Evolutionary conservation across 768 basidiomycete species (phyloP), one percentile per base, ranked within the genome.

Genomic region (Pholiota molesta): DNA sequence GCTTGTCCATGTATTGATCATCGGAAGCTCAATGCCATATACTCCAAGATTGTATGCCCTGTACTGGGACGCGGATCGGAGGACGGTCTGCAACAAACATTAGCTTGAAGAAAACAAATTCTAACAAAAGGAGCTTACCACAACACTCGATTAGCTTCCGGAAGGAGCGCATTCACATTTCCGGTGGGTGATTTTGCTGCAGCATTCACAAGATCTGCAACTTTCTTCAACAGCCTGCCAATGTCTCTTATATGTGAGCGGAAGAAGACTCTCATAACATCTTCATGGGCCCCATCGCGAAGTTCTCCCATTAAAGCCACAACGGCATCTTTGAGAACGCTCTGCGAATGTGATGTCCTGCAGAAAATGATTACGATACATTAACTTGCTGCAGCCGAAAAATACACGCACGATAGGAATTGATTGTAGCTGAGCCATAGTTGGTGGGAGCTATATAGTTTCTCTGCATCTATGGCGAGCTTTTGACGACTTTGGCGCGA

Each of bases 1-100:
- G 68, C 93, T 92, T 17, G 94, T 94, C 97, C 96, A 99, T 0
- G 92, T 88, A 62, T 88, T 83, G 65, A 83, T 81, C 83, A 86
- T 86, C 5, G 84, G 89, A 21, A 82, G 77, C 23, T 86, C 82
- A 47, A 98, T 80, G 31, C 93, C 93, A 71, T 99, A 99, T 9
- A 91, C 85, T 8, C 81, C 79, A 2, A 83, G 70, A 66, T 92
- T 89, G 64, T 88, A 87, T 39, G 83, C 81, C 42, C 95, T 85
- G 72, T 92, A 94, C 35, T 89, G 86, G 54, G 87, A 79, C 0
- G 93, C 88, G 1, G 93, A 87, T 66, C 82, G 83, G 42, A 92
- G 80, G 13, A 91, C 83, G 35, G 84, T 86, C 95, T 97, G 49
- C 7, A 55, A 53, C 13, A 11, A 28, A 28, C 5, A 13, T 23